Conservation (phyloP, 2,329 filamentous ascomycete species). For the Alternaria conjuncta region DNA sequence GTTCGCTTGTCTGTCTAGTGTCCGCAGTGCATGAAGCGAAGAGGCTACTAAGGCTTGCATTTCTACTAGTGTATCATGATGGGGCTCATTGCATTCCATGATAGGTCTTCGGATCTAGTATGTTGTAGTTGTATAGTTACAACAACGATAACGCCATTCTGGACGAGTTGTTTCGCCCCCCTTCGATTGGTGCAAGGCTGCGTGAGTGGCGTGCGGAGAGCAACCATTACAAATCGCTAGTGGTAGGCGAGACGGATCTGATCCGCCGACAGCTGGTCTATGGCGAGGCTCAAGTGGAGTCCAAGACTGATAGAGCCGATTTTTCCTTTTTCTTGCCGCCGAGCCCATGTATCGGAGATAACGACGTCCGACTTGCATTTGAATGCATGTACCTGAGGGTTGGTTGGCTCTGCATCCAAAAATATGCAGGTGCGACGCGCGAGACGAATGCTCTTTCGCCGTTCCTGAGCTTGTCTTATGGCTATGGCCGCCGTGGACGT, state of each 20-base stretch:
- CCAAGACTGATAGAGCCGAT: conserved; percentile 4
- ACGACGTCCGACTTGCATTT: background rate
- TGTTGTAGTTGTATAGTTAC: background rate
- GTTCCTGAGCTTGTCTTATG: background rate
- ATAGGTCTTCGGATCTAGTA: background rate
- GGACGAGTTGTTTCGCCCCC: background rate
- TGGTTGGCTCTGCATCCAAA: conserved; percentile 5
- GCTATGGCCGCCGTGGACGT: conserved; percentile 10
- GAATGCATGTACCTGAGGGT: background rate
- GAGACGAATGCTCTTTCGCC: background rate
- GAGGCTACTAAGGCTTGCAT: conserved; percentile 11
- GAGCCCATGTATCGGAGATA: conserved; percentile 7
- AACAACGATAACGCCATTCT: background rate
- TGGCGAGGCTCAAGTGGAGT: conserved; percentile 15
- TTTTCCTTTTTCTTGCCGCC: conserved; percentile 18
- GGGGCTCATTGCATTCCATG: background rate
- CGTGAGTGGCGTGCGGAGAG: conserved; percentile 10
- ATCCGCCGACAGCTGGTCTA: conserved; percentile 20
- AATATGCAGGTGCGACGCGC: background rate
- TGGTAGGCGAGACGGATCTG: conserved; percentile 26
- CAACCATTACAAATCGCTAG: conserved; percentile 17
- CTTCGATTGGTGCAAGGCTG: conserved; percentile 7
- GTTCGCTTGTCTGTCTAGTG: conserved; percentile 30
- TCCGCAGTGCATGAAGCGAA: conserved; percentile 27
- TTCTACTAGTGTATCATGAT: background rate